These are phyloP conservation scores for Psilocybe azurescens DNA, from an alignment of 768 basidiomycete species.

Conservation along the genomic window DNA sequence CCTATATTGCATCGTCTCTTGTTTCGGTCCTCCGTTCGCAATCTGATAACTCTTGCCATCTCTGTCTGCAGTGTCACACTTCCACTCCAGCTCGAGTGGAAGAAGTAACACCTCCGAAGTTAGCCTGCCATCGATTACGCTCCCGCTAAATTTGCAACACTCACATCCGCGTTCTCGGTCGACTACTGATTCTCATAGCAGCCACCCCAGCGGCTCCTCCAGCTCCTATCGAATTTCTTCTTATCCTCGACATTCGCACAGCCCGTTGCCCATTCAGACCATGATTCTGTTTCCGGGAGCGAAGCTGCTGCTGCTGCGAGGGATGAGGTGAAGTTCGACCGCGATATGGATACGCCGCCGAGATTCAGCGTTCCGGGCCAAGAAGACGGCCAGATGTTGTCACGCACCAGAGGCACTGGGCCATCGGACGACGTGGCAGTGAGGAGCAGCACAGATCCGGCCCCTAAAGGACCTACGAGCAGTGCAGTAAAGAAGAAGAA, in stretches of 20 bases:
- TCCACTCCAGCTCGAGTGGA: neutral
- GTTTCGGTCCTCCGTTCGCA: neutral
- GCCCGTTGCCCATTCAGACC: too few relatives aligned
- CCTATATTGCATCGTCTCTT: neutral
- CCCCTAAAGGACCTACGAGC: neutral
- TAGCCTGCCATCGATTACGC: neutral
- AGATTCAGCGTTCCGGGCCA: neutral
- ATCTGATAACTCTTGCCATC: neutral
- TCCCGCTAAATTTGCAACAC: neutral
- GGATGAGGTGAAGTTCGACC: too few relatives aligned
- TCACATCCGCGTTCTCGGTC: neutral
- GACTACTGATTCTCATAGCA: neutral
- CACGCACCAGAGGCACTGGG: neutral
- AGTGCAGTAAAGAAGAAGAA: conserved; percentile 43
- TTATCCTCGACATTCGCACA: neutral
- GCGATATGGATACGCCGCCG: too few relatives aligned
- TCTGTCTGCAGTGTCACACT: neutral
- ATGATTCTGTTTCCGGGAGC: too few relatives aligned
- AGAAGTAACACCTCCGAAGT: neutral
- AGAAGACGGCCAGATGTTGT: neutral
- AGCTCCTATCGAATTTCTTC: neutral
- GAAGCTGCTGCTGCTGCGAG: too few relatives aligned
- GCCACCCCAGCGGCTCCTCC: neutral
- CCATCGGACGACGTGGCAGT: neutral
- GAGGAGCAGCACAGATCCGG: neutral